Base-by-base conservation (phyloP, 192 early-diverging fungal species). In the Phycomyces nitens region DNA sequence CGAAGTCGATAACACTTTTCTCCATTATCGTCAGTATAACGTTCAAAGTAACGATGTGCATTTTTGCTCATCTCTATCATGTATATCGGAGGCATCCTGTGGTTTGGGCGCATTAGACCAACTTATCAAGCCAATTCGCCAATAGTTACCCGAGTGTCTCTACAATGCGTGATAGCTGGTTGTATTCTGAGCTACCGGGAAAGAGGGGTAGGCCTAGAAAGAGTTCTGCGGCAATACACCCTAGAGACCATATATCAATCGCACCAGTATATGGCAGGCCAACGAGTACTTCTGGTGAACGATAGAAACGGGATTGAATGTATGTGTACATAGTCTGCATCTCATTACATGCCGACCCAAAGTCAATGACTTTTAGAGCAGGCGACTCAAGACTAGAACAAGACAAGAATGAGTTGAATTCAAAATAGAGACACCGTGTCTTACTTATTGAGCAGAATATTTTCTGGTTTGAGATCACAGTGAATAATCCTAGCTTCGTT, bases 201-300 rank as follows among this genome's bases (percentile, higher is more conserved):
- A 99, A 99, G 58, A 99, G 74, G 0, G 97, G 97, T 3, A 96
- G 76, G 0, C 97, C 97, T 4, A 98, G 73, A 67, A 91, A 96
- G n/a, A 99, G 78, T 75, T 99, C 97, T 1, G 91, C 93, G 3
- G 94, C 94, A 72, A 99, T 98, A 67, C 97, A 99, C 0, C 97
- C 97, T 14, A 98, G 74, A 22, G 95, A 97, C 97, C 97, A 99
- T 87, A 99, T 96, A 70, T 99, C 97, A 51, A 99, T 99, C 34
- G 88, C 83, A 26, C 87, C 87, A 38, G 92, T 92, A 73, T 98
- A 95, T 51, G 94, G 92, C 38, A 96, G 74, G 7, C 95, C 97
- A 15, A 99, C 82, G 14, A 99, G 77, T 20, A 99, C 93, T 75
- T 99, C 97, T 7, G 96, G 95, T 20, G 89, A 89, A 56, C 97